Evolutionary conservation across 2,329 filamentous ascomycete species (phyloP).

Genomic region (Talaromyces sp.): DNA sequence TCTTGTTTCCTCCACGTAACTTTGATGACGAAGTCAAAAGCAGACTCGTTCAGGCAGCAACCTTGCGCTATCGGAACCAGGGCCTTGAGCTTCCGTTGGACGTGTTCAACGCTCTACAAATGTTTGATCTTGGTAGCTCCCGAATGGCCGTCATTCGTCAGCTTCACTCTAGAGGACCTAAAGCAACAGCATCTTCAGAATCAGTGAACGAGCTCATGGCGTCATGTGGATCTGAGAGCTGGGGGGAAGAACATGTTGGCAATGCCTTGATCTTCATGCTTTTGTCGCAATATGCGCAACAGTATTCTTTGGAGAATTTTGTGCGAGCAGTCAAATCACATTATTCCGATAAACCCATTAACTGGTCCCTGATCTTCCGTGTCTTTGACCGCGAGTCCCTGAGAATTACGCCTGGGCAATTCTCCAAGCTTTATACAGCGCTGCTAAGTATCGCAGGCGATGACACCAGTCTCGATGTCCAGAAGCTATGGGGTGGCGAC

Average conservation of each 20-base stretch:
- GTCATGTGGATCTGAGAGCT: slow-evolving; percentile 55
- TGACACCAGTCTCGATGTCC: slow-evolving; percentile 68
- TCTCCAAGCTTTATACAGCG: slow-evolving; percentile 73
- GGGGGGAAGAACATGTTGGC: slow-evolving; percentile 77
- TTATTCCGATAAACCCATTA: slow-evolving; percentile 51
- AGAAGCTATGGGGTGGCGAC: slow-evolving; percentile 79
- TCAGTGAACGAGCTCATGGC: slow-evolving; percentile 57
- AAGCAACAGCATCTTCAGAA: slow-evolving; percentile 71
- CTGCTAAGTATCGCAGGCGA: slow-evolving; percentile 65
- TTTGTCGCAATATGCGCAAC: slow-evolving; percentile 58
- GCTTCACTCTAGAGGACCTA: slow-evolving; percentile 69
- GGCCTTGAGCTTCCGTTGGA: slow-evolving; percentile 39
- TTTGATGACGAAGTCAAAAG: slow-evolving; percentile 75
- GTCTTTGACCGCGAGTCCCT: slow-evolving; percentile 76
- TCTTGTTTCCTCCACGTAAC: slow-evolving; percentile 78
- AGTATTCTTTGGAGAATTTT: slow-evolving; percentile 63
- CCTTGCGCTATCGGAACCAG: slow-evolving; percentile 64
- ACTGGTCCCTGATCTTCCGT: slow-evolving; percentile 66
- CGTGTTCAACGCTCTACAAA: slow-evolving; percentile 40
- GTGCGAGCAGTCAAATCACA: slow-evolving; percentile 55
- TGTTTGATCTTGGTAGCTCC: slow-evolving; percentile 41
- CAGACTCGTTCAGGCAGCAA: slow-evolving; percentile 57
- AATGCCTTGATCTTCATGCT: slow-evolving; percentile 68
- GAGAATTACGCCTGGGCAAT: slow-evolving; percentile 71
- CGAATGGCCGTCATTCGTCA: slow-evolving; percentile 50